Evolutionary conservation across 116 monocot species (phyloP).

Genomic region (Dioscorea cayenensis): DNA sequence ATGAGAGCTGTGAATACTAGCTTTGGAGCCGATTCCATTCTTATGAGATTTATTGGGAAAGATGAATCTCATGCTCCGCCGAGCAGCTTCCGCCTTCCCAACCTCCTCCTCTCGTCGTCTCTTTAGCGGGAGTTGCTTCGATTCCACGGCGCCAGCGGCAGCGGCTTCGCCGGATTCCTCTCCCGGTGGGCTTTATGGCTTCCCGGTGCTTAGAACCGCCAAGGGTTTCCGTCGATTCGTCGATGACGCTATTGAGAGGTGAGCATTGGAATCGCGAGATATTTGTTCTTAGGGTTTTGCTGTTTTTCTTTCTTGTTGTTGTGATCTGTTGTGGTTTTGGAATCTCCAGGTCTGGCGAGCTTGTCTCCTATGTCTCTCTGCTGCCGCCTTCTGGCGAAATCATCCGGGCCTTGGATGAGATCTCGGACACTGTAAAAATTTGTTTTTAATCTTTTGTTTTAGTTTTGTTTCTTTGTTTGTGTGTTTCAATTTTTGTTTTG

Average conservation of each 20-base stretch:
- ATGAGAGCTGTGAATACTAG: too few relatives aligned
- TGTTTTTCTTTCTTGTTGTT: background rate
- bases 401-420: constrained; percentile 64
- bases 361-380: constrained; percentile 39
- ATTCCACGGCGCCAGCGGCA: background rate
- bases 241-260: constrained; percentile 74
- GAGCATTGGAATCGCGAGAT: background rate
- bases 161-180: background rate
- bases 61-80: background rate
- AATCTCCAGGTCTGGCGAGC: constrained; percentile 44
- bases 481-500: background rate
- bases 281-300: background rate
- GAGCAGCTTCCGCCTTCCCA: background rate
- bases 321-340: background rate
- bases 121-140: background rate
- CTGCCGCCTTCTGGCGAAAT: constrained; percentile 47
- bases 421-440: constrained; percentile 53
- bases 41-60: too few relatives aligned
- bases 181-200: constrained; percentile 53
- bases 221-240: constrained; percentile 71
- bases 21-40: too few relatives aligned
- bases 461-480: background rate
- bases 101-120: background rate
- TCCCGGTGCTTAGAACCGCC: constrained; percentile 42
- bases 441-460: background rate